phyloP scores from a whole-genome alignment of 768 basidiomycete genomes.

The Kockovaella imperatae region DNA sequence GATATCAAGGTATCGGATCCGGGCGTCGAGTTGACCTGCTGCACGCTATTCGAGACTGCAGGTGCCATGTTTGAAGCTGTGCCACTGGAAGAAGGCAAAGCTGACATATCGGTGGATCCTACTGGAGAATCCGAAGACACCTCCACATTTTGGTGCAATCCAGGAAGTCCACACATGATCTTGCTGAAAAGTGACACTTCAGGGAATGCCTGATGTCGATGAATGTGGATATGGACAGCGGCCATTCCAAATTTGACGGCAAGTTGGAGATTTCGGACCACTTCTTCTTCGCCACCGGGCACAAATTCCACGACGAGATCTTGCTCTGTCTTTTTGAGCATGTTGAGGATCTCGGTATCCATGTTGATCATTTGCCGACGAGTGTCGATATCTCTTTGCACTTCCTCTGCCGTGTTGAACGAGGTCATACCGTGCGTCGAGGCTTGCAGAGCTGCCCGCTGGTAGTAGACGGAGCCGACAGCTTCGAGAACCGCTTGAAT shows the following conservation, averaged over 20 bases:
- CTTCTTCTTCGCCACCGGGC: conserved; percentile 43
- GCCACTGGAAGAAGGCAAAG: neutral
- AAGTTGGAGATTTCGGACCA: conserved; percentile 41
- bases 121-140: too few species aligned
- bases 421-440: neutral
- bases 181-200: conserved; percentile 44
- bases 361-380: conserved; percentile 21
- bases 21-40: too few species aligned
- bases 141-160: conserved; percentile 17
- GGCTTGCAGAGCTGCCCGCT: neutral
- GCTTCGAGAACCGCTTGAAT: conserved; percentile 29
- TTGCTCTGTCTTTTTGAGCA: conserved; percentile 37
- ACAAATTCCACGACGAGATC: conserved; percentile 37
- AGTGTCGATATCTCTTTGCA: conserved; percentile 3
- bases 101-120: neutral
- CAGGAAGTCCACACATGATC: conserved; percentile 41
- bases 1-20: too few species aligned
- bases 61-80: too few species aligned
- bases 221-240: conserved; percentile 41
- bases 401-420: conserved; percentile 7
- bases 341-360: conserved; percentile 28
- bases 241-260: conserved; percentile 39
- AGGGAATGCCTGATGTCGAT: conserved; percentile 44
- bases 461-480: conserved; percentile 36
- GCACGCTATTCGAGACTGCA: too few species aligned